phyloP scores from a whole-genome alignment of 2,329 filamentous ascomycete genomes.

The Exophiala mesophila region DNA sequence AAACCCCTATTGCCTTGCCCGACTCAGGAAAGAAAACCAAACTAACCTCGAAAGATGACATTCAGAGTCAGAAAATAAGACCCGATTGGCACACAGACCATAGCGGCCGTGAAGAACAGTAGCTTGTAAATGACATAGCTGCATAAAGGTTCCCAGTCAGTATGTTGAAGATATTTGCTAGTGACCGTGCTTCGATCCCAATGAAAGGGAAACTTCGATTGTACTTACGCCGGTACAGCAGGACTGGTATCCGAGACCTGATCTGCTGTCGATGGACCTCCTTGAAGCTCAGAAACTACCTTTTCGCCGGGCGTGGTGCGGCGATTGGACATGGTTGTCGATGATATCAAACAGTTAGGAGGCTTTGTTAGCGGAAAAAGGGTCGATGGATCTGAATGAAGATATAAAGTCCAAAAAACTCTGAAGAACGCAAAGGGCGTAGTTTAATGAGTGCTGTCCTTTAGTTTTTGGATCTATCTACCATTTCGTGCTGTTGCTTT shows the following conservation, averaged over 20 bases:
- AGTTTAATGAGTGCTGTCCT: too few relatives aligned
- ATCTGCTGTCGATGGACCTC: constrained; percentile 16
- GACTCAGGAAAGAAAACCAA: neutral
- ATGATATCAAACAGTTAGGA: too few relatives aligned
- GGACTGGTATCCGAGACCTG: constrained; percentile 47
- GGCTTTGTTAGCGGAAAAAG: too few relatives aligned
- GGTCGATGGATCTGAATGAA: too few relatives aligned
- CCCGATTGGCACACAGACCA: constrained; percentile 81
- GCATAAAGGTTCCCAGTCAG: too few relatives aligned
- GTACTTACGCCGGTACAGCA: constrained; percentile 70
- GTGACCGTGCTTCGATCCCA: too few relatives aligned
- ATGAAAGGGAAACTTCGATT: constrained; percentile 32
- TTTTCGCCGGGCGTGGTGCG: constrained; percentile 4
- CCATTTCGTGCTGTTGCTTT: too few relatives aligned
- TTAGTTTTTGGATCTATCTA: too few relatives aligned
- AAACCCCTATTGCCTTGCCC: too few relatives aligned
- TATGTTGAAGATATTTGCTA: too few relatives aligned
- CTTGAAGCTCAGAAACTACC: constrained; percentile 19
- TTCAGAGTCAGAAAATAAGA: constrained; percentile 82
- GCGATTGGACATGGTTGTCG: neutral
- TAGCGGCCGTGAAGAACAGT: constrained; percentile 81
- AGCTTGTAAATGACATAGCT: constrained; percentile 75
- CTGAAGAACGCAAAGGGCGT: too few relatives aligned
- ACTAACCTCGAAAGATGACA: constrained; percentile 68
- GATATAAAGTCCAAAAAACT: too few relatives aligned